Percentiles rank a stretch among this genome's conserved stretches.
phyloP scores from a whole-genome alignment of 73 alveolate genomes.

The Symbiodinium pilosum region DNA sequence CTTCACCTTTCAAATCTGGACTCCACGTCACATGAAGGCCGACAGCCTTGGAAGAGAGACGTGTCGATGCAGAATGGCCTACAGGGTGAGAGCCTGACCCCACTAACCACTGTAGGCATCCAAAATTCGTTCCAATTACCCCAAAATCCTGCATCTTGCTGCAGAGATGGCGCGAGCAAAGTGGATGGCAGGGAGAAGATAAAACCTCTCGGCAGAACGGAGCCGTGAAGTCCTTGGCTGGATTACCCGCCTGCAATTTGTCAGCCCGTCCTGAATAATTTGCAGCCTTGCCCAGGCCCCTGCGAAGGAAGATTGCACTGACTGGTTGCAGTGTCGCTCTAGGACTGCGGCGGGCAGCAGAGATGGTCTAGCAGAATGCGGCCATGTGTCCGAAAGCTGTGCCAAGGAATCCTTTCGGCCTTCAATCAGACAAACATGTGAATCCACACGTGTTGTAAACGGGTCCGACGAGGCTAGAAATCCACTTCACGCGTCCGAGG shows the following conservation, averaged over 20 bases:
- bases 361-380: not conserved
- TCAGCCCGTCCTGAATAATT: no score
- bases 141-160: not conserved
- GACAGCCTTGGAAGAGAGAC: not conserved
- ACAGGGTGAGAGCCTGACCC: no score
- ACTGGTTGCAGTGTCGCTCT: no score
- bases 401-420: slow-evolving; percentile 3
- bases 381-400: not conserved
- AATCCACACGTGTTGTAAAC: no score
- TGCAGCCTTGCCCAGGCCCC: no score
- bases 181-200: not conserved
- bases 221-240: not conserved
- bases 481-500: not conserved
- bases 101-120: no score
- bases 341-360: no score
- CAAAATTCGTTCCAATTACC: no score
- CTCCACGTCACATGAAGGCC: not conserved
- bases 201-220: not conserved
- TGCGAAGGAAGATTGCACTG: no score
- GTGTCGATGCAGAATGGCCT: no score
- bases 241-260: no score
- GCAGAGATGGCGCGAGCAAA: not conserved
- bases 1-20: not conserved
- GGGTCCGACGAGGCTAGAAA: not conserved
- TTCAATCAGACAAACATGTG: not conserved